Evolutionary conservation across 352 stramenopile species (phyloP).

Genomic region (Saprolegnia parasitica): DNA sequence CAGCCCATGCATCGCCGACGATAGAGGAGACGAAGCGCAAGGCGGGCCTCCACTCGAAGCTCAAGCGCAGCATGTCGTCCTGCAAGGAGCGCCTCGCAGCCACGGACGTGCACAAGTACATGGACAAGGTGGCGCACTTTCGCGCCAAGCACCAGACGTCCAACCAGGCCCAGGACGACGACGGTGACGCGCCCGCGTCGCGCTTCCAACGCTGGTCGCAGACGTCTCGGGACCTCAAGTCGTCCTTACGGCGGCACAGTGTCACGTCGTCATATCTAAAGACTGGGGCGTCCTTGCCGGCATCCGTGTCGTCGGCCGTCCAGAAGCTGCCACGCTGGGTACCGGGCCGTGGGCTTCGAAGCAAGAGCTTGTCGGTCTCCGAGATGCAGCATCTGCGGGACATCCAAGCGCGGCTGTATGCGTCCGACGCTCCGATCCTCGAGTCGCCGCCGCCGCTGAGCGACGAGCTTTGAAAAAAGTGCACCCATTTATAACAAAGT

Average conservation of each 20-base stretch:
- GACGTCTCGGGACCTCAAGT: conserved; percentile 8
- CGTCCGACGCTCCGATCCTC: conserved; percentile 1
- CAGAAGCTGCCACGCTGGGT: conserved; percentile 9
- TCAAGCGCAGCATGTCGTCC: conserved; percentile 10
- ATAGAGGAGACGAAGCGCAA: background rate
- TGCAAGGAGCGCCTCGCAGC: conserved; percentile 6
- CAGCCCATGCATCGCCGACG: no score
- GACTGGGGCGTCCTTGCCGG: background rate
- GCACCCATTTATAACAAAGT: no score
- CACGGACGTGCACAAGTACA: conserved; percentile 2
- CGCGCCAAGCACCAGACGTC: background rate
- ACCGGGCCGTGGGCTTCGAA: background rate
- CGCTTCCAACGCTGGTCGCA: conserved; percentile 11
- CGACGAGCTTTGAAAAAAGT: background rate
- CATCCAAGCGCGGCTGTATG: conserved; percentile 12
- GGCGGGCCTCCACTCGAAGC: background rate
- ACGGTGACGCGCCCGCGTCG: background rate
- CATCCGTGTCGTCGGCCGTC: background rate
- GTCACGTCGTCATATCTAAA: background rate
- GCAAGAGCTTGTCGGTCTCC: conserved; percentile 7
- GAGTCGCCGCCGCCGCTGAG: conserved; percentile 1
- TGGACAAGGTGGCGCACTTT: background rate
- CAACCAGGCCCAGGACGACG: background rate
- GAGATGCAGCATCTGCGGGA: conserved; percentile 10
- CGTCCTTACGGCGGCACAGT: conserved; percentile 1